Percentiles rank a stretch among this genome's conserved stretches.
Evolutionary conservation across 805 yeast genomes (phyloP).

Genomic region (Wickerhamiella kurtzmanii): DNA sequence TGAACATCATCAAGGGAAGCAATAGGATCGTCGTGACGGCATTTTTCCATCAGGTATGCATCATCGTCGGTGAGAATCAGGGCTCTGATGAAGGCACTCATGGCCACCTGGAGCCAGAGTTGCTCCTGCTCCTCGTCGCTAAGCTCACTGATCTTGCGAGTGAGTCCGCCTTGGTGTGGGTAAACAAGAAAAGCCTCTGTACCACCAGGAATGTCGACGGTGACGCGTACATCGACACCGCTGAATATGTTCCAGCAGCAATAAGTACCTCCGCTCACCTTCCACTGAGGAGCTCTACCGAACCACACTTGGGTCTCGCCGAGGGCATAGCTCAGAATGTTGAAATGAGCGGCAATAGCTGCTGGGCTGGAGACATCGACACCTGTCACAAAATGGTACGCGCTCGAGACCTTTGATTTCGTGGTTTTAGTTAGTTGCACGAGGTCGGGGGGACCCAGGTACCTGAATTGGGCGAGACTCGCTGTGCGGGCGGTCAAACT

Average conservation of each 20-base stretch:
- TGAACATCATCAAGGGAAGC: constrained; percentile 34
- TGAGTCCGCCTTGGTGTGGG: constrained; percentile 10
- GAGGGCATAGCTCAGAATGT: constrained; percentile 31
- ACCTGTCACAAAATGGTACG: constrained; percentile 43
- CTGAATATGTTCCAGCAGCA: constrained; percentile 60
- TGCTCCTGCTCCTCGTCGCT: constrained; percentile 29
- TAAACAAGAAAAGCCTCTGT: constrained; percentile 27
- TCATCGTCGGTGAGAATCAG: constrained; percentile 70
- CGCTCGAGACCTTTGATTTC: constrained; percentile 36
- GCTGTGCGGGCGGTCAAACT: constrained; percentile 39
- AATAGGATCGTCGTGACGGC: constrained; percentile 72
- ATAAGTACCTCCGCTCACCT: constrained; percentile 30
- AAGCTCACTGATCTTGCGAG: constrained; percentile 19
- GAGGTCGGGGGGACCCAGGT: constrained; percentile 67
- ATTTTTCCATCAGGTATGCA: constrained; percentile 63
- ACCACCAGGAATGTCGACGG: constrained; percentile 42
- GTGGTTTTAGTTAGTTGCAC: constrained; percentile 36
- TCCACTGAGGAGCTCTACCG: constrained; percentile 40
- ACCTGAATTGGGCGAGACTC: constrained; percentile 31
- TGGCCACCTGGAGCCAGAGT: constrained; percentile 37
- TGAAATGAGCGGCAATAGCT: constrained; percentile 43
- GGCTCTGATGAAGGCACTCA: constrained; percentile 62
- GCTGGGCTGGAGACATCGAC: constrained; percentile 40
- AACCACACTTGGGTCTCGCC: constrained; percentile 60
- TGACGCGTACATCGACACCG: constrained; percentile 58